Evolutionary conservation across 148 eudicot genomes (phyloP), one percentile per base, ranked within the genome.

Genomic region (Nepenthes mirabilis): DNA sequence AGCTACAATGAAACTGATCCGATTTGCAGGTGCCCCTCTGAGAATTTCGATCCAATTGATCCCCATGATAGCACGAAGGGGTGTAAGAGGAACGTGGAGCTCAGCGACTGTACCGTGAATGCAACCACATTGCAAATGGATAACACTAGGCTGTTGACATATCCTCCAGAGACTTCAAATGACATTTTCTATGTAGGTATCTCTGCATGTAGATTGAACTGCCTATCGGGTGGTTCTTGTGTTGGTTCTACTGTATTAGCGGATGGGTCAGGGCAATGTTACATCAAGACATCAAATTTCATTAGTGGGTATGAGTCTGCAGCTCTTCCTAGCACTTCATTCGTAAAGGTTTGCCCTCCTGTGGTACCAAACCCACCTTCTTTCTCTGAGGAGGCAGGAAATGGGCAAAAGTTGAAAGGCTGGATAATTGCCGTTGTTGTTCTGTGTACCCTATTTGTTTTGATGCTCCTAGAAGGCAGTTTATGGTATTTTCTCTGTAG

Each of bases 271-370:
- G 97, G 94, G 58, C 53, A 72, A 37, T 91, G 97, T 71, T 81
- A 72, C 63, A 43, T 71, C 43, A 91, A 83, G 59, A 10, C 57
- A 1, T 59, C 77, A 5, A 67, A 58, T 40, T 87, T 83, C 58
- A 68, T 81, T 2, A 91, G 97, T 55, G 97, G 85, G 35, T 85
- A 88, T 67, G 74, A 75, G 49, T 81, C 93, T 1, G 79, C 96
- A 0, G 70, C 96, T 36, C 69, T 91, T 63, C 95, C 97, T 51
- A 87, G 97, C 72, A 88, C 90, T 52, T 91, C 97, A 0, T 91
- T 54, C 65, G 76, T 91, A 9, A 91, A 87, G 68, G 86, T 91
- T 43, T 91, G 97, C 68, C 57, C 58, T 2, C 85, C 87, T 0
- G 65, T 55, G 2, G 14, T 64, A 36, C 86, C 70, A 13, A 85